phyloP scores from a whole-genome alignment of 495 filamentous ascomycete genomes.

The Tetracladium marchalianum region DNA sequence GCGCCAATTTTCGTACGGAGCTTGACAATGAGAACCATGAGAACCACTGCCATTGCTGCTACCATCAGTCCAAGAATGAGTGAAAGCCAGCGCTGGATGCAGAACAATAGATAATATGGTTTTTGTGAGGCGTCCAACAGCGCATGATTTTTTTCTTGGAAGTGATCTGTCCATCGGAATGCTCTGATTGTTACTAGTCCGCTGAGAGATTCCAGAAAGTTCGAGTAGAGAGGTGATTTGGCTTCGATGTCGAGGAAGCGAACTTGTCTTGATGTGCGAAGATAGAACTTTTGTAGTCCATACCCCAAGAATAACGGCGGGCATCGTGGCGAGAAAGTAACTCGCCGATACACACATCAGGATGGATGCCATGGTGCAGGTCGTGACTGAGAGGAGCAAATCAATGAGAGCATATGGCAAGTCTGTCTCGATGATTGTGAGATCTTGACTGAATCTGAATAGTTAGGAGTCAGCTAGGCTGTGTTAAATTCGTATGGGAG shows the following conservation, averaged over 20 bases:
- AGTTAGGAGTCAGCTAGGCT: too few relatives aligned
- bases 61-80: constrained; percentile 38
- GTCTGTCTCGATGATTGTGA: constrained; percentile 18
- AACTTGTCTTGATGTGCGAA: constrained; percentile 54
- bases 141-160: constrained; percentile 22
- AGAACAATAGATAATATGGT: constrained; percentile 44
- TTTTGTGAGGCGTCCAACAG: constrained; percentile 44
- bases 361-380: too few relatives aligned
- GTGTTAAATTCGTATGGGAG: too few relatives aligned
- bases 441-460: constrained; percentile 25
- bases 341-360: too few relatives aligned
- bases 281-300: constrained; percentile 47
- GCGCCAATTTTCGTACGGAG: constrained; percentile 20
- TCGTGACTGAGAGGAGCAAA: too few relatives aligned
- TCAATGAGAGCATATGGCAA: constrained; percentile 7
- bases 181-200: constrained; percentile 36
- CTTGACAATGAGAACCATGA: constrained; percentile 16
- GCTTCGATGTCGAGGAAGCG: constrained; percentile 51
- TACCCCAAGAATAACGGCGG: constrained; percentile 33
- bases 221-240: constrained; percentile 48
- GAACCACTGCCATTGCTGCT: constrained; percentile 25
- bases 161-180: constrained; percentile 29
- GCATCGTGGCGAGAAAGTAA: constrained; percentile 23
- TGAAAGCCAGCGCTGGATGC: constrained; percentile 32
- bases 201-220: constrained; percentile 42